Conservation (phyloP, 257 asterid genomes). For the Capsicum pubescens region DNA sequence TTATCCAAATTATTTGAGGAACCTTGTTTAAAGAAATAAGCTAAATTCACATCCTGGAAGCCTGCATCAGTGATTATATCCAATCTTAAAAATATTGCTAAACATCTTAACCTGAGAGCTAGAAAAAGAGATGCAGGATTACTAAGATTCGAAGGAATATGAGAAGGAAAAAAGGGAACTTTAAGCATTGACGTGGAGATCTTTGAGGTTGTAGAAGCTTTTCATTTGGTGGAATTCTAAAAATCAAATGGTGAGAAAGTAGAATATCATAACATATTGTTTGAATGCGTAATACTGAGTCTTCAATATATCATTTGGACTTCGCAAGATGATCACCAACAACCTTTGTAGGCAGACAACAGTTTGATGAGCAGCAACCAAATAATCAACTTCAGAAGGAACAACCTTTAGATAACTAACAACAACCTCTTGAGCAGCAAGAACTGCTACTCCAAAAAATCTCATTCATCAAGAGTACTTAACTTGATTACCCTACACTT, state of each 20-base stretch:
- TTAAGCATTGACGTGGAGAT: constrained; percentile 77
- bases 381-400: constrained; percentile 25
- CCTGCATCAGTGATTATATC: constrained; percentile 70
- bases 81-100: constrained; percentile 73
- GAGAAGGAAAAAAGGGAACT: constrained; percentile 78
- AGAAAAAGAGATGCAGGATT: constrained; percentile 69
- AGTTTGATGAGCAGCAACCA: not conserved
- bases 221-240: constrained; percentile 79
- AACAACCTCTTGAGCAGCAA: constrained; percentile 12
- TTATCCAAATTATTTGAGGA: constrained; percentile 76
- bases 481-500: constrained; percentile 43
- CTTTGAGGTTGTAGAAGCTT: constrained; percentile 62
- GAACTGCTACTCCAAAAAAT: constrained; percentile 25
- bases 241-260: constrained; percentile 76
- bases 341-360: constrained; percentile 19
- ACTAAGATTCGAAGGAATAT: constrained; percentile 66
- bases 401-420: constrained; percentile 1
- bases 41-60: constrained; percentile 69
- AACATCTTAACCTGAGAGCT: constrained; percentile 62
- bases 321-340: constrained; percentile 64
- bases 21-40: constrained; percentile 55
- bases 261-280: constrained; percentile 63
- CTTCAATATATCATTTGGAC: constrained; percentile 83
- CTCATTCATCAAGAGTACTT: constrained; percentile 48
- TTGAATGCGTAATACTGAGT: constrained; percentile 70